phyloP scores from a whole-genome alignment of 805 yeast species.

The Candida insectalens region DNA sequence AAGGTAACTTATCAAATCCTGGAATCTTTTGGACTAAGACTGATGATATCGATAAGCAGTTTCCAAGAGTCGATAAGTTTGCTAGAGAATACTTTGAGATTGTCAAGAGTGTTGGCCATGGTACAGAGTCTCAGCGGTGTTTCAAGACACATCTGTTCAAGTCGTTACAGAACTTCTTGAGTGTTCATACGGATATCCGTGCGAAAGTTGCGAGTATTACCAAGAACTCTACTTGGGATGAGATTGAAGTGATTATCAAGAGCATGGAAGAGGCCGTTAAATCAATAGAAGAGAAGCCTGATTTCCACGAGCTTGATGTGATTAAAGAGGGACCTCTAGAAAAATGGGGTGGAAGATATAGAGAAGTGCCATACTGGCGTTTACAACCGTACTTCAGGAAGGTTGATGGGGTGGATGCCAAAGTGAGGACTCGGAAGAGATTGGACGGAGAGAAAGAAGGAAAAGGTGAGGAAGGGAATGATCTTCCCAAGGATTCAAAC shows the following conservation, averaged over 20 bases:
- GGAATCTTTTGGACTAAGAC: conserved; percentile 65
- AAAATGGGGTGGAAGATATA: conserved; percentile 79
- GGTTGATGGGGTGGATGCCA: conserved; percentile 67
- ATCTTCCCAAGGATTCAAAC: neutral
- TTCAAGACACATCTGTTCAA: conserved; percentile 93
- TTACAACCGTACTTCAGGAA: conserved; percentile 92
- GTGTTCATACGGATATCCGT: conserved; percentile 69
- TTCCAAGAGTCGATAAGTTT: conserved; percentile 78
- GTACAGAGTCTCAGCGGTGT: conserved; percentile 70
- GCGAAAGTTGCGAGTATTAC: conserved; percentile 49
- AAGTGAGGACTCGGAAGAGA: conserved; percentile 13
- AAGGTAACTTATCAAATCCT: conserved; percentile 89
- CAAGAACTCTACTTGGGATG: conserved; percentile 35
- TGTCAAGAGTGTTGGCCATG: conserved; percentile 48
- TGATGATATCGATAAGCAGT: conserved; percentile 50
- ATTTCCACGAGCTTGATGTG: conserved; percentile 47
- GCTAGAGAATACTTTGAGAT: conserved; percentile 85
- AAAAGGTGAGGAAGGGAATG: neutral
- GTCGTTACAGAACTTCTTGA: conserved; percentile 70
- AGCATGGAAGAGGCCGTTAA: conserved; percentile 61
- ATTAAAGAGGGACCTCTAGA: conserved; percentile 39
- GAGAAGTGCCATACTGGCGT: conserved; percentile 87
- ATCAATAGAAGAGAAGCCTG: conserved; percentile 39
- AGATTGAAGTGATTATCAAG: conserved; percentile 37
- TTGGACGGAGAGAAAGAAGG: neutral